Conservation (phyloP, 1,284 basidiomycete genomes). For the Cryptococcus floricola region DNA sequence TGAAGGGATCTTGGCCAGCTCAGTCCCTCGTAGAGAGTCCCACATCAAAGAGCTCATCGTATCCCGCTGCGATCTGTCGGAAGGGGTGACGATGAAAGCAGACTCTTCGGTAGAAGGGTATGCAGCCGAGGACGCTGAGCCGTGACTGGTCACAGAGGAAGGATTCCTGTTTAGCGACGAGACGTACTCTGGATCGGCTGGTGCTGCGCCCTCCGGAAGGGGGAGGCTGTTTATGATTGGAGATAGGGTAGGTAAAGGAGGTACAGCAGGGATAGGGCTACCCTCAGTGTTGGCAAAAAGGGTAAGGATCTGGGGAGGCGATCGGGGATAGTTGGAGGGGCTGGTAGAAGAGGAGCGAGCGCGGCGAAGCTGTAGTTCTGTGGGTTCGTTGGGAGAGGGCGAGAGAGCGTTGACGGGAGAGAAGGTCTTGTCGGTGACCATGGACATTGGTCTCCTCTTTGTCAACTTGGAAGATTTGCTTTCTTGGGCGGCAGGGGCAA, state of each 20-base stretch:
- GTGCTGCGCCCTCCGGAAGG: conserved; percentile 7
- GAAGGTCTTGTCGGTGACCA: background rate
- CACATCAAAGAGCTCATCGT: too few species aligned
- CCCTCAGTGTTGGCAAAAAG: background rate
- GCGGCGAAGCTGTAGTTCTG: background rate
- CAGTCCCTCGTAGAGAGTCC: too few species aligned
- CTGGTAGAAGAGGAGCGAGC: background rate
- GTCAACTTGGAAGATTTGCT: conserved; percentile 3
- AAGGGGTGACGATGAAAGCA: conserved; percentile 1
- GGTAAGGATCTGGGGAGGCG: background rate
- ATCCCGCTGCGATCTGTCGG: background rate
- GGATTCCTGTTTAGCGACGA: conserved; percentile 12
- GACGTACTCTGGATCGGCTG: background rate
- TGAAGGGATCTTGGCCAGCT: too few species aligned
- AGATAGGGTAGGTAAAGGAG: background rate
- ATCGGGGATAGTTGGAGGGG: background rate
- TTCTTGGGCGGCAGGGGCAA: background rate
- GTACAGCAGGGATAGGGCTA: background rate
- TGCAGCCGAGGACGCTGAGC: conserved; percentile 8
- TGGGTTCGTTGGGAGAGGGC: too few species aligned
- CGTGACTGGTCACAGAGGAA: conserved; percentile 8
- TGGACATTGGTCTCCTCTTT: conserved; percentile 5
- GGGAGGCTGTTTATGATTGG: background rate
- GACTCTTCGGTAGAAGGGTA: conserved; percentile 14
- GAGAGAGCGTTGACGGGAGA: background rate